A percentile compares a stretch with the other conserved stretches of the same genome.
Evolutionary conservation across 2,329 filamentous ascomycete genomes (phyloP).

Genomic region (Aspergillus texensis): DNA sequence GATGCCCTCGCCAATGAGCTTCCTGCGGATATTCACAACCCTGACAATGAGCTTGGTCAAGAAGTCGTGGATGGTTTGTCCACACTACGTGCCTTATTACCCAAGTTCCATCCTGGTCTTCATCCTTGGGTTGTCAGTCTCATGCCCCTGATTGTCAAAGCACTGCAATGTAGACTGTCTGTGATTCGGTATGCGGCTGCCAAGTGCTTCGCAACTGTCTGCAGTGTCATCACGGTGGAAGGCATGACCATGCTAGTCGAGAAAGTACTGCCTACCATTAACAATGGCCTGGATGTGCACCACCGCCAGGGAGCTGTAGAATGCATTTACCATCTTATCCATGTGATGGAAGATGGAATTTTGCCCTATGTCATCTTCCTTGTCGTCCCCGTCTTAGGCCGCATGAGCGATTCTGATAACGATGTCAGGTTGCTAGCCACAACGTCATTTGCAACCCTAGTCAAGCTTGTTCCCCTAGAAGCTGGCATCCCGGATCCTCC

Average conservation of each 20-base stretch:
- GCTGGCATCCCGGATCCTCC: constrained; percentile 96
- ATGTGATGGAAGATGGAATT: constrained; percentile 96
- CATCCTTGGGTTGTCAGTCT: constrained; percentile 80
- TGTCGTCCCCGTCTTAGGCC: constrained; percentile 91
- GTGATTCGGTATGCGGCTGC: constrained; percentile 96
- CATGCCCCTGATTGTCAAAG: constrained; percentile 83
- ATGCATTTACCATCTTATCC: constrained; percentile 93
- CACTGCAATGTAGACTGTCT: constrained; percentile 82
- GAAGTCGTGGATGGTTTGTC: constrained; percentile 94
- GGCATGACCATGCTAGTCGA: constrained; percentile 96
- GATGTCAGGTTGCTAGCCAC: constrained; percentile 93
- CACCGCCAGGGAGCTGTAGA: constrained; percentile 93
- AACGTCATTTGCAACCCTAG: constrained; percentile 93
- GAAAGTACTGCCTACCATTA: constrained; percentile 88
- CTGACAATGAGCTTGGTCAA: constrained; percentile 78
- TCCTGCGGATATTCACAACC: constrained; percentile 71
- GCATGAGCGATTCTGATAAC: constrained; percentile 98
- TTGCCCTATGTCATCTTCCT: constrained; percentile 98
- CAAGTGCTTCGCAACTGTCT: constrained; percentile 95
- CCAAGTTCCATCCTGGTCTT: constrained; percentile 77
- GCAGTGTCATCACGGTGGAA: constrained; percentile 91
- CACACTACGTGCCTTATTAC: constrained; percentile 86
- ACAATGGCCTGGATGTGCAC: constrained; percentile 83
- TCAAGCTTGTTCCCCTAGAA: constrained; percentile 95
- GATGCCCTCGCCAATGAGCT: constrained; percentile 73